Conservation (phyloP, 129 eudicot genomes). For the Centrapalus pauciflorus region DNA sequence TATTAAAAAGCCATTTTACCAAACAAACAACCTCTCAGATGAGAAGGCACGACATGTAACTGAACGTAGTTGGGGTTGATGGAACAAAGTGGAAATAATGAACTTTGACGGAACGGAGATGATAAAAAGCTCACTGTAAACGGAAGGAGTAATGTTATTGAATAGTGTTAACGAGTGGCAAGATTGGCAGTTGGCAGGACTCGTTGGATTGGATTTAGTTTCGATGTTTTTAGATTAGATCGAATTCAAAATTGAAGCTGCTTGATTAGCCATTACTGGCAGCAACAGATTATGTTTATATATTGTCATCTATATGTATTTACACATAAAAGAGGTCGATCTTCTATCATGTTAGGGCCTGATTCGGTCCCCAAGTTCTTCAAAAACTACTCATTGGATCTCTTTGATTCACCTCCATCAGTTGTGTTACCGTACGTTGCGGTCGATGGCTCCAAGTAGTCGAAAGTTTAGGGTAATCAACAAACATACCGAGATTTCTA, state of each 20-base stretch:
- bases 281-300: slow-evolving; percentile 24
- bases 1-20: no score
- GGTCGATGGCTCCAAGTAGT: background rate
- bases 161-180: background rate
- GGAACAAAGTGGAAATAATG: background rate
- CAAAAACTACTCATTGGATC: slow-evolving; percentile 20
- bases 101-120: slow-evolving; percentile 18
- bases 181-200: background rate
- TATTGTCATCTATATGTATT: slow-evolving; percentile 22
- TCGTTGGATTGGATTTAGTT: slow-evolving; percentile 1
- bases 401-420: slow-evolving; percentile 3
- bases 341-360: slow-evolving; percentile 19
- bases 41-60: background rate
- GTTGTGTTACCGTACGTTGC: slow-evolving; percentile 14
- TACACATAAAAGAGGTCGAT: slow-evolving; percentile 16
- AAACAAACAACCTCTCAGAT: no score
- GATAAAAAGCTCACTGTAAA: background rate
- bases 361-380: slow-evolving; percentile 22
- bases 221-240: background rate
- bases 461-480: background rate
- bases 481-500: background rate
- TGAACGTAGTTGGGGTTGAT: background rate
- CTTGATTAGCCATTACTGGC: slow-evolving; percentile 25
- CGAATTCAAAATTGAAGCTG: slow-evolving; percentile 16
- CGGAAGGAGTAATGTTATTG: background rate